Evolutionary conservation across 2,329 filamentous ascomycete species (phyloP), one percentile per base, ranked within the genome.

Genomic region (Plenodomus lindquistii): DNA sequence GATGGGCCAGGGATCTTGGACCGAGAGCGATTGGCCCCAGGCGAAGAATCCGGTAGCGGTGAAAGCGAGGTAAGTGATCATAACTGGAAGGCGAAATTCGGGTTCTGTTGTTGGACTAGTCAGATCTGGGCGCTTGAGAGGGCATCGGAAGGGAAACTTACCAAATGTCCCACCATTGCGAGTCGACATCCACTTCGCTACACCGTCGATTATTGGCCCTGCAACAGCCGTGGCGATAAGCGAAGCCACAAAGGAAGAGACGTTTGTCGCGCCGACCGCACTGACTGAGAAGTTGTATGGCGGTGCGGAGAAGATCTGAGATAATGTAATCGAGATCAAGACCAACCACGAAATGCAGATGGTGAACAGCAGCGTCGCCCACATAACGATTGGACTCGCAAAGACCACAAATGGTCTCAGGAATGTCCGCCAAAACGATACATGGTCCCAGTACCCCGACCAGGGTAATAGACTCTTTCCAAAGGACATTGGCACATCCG

Each of bases 301-400:
- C 3, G 61, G 61, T 0, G 59, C 59, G 2, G 59, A 62, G 42
- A 64, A 62, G 11, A 64, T 64, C 17, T 64, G 61, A 21, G 61
- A 64, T 8, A 64, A 39, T 3, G 61, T 64, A 22, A 62, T 58
- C 6, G 57, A 62, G 34, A 64, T 64, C 22, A 60, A 46, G 2
- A 64, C 59, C 1, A 64, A 57, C 61, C 61, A 64, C n/a, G 59
- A 62, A n/a, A 64, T 59, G 36, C 59, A 61, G 17, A 59, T 58
- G 0, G 61, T 64, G 44, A 62, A 64, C 5, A 62, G 44, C 17
- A 64, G 43, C 9, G 59, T 62, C 2, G 57, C 61, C 59, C 59
- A 64, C 43, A 57, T 52, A 11, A 64, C 61, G 3, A 59, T 52
- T 15, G 61, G 59, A 21, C 55, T 59, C 3, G 46, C 20, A 16